Conservation (phyloP, 1,139 yeast genomes). For the Candida glucosophila region DNA sequence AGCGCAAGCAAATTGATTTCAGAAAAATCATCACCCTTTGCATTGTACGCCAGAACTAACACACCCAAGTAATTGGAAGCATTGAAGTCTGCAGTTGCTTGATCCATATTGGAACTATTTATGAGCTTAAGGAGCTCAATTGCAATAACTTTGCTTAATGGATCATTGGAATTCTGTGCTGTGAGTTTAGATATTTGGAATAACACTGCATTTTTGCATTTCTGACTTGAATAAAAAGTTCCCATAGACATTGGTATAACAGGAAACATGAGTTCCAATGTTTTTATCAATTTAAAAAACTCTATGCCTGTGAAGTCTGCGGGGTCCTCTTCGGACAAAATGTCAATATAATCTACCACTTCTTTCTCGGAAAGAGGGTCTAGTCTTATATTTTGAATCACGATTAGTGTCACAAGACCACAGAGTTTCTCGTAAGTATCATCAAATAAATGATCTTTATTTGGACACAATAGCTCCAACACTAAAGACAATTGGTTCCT, state of each 20-base stretch:
- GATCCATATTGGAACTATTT: conserved; percentile 28
- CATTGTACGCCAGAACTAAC: conserved; percentile 13
- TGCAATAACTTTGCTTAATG: conserved; percentile 7
- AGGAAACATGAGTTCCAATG: conserved; percentile 18
- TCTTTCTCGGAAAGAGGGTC: conserved; percentile 9
- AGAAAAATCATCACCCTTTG: conserved; percentile 6
- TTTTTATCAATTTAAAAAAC: conserved; percentile 15
- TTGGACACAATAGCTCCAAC: no score
- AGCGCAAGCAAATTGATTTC: conserved; percentile 23
- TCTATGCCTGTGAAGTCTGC: conserved; percentile 6
- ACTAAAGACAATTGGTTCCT: no score
- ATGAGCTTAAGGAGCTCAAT: conserved; percentile 17
- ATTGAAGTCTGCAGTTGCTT: conserved; percentile 26
- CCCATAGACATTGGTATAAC: conserved; percentile 15
- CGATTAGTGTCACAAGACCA: conserved; percentile 16
- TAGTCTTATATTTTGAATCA: no score
- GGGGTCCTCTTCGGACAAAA: conserved; percentile 11
- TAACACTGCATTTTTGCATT: conserved; percentile 11
- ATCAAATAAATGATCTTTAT: no score
- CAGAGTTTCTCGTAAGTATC: no score
- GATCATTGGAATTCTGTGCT: conserved; percentile 4
- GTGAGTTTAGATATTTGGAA: conserved; percentile 7
- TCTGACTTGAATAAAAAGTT: conserved; percentile 13
- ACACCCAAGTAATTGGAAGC: conserved; percentile 20
- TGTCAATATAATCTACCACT: conserved; percentile 18